Conservation (phyloP, 257 asterid species). For the Fraxinus americana region DNA sequence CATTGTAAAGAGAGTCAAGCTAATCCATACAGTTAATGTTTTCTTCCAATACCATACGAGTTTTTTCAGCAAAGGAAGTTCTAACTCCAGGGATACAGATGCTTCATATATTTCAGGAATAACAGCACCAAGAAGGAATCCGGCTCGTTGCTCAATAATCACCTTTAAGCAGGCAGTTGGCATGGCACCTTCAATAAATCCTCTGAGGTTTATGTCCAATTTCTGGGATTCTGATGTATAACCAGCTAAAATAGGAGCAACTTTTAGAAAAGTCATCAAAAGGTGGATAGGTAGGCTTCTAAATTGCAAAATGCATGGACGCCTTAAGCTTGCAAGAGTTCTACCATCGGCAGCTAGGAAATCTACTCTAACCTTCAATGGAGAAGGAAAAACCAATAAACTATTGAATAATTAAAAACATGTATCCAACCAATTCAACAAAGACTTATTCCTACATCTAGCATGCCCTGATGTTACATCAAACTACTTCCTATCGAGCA, state of each 20-base stretch:
- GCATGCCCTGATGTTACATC: no score
- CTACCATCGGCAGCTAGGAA: constrained; percentile 62
- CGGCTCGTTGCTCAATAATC: constrained; percentile 74
- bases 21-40: constrained; percentile 72
- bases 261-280: constrained; percentile 58
- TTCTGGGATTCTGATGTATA: constrained; percentile 75
- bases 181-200: constrained; percentile 53
- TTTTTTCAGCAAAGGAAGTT: constrained; percentile 66
- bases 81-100: constrained; percentile 59
- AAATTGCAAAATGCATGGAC: constrained; percentile 77
- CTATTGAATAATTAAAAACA: not conserved
- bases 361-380: constrained; percentile 71
- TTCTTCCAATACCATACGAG: constrained; percentile 75
- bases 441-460: not conserved
- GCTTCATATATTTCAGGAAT: constrained; percentile 81
- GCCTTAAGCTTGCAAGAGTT: constrained; percentile 56
- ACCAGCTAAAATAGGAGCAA: constrained; percentile 72
- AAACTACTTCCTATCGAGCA: not conserved
- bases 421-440: not conserved
- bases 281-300: constrained; percentile 76
- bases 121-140: constrained; percentile 67
- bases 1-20: constrained; percentile 62
- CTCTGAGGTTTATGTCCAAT: constrained; percentile 51
- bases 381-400: constrained; percentile 21
- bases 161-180: constrained; percentile 78